Evolutionary conservation across 306 rosid genomes (phyloP).

Genomic region (Phaseolus lunatus): DNA sequence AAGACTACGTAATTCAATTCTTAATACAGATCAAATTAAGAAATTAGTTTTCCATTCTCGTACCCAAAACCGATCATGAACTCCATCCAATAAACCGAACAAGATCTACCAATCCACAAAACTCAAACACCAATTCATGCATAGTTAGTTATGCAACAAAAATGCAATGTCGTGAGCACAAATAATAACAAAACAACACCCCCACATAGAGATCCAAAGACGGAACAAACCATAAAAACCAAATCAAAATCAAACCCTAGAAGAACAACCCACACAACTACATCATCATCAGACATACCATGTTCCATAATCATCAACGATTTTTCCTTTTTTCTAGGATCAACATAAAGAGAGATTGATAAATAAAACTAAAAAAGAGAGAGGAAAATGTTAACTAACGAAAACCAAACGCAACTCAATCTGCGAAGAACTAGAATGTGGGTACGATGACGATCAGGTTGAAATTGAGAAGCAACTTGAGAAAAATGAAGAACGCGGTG

Average conservation of each 20-base stretch:
- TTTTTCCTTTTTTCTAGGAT: background rate
- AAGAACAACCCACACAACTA: background rate
- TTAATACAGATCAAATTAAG: no score
- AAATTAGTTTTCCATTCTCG: background rate
- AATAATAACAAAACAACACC: slow-evolving; percentile 13
- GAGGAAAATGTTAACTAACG: slow-evolving; percentile 26
- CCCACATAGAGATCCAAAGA: slow-evolving; percentile 29
- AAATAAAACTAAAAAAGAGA: background rate
- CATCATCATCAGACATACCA: slow-evolving; percentile 19
- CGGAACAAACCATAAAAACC: background rate
- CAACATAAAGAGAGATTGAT: background rate
- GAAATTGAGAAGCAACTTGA: slow-evolving; percentile 39
- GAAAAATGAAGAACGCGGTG: background rate
- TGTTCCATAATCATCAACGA: slow-evolving; percentile 30
- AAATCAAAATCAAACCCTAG: slow-evolving; percentile 8
- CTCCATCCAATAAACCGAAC: slow-evolving; percentile 11
- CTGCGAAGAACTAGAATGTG: slow-evolving; percentile 32
- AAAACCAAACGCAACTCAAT: slow-evolving; percentile 47
- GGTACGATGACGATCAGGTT: slow-evolving; percentile 53
- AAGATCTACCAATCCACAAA: slow-evolving; percentile 26
- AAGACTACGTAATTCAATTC: no score
- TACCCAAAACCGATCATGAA: background rate
- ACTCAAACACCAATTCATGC: slow-evolving; percentile 27
- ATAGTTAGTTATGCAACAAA: slow-evolving; percentile 1
- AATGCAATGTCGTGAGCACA: background rate